Percentiles rank a stretch among this genome's conserved stretches.
Conservation (phyloP, 2,329 filamentous ascomycete species). For the Aureobasidium sp. region DNA sequence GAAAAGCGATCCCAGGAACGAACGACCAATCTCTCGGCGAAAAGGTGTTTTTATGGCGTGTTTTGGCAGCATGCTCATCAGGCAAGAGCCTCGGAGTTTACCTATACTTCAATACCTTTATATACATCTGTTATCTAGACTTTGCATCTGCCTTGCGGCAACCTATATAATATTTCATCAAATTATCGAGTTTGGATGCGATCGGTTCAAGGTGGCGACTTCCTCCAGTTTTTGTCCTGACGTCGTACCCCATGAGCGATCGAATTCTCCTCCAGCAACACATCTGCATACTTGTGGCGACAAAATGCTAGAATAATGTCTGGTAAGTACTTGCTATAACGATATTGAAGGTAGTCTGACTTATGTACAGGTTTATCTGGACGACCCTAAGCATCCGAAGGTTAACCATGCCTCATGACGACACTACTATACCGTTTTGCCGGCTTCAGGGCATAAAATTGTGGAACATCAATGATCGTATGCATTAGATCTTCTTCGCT, state of each 20-base stretch:
- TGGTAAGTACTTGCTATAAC: background rate
- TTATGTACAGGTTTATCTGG: background rate
- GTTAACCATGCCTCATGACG: background rate
- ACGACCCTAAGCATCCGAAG: background rate
- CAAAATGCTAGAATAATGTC: background rate
- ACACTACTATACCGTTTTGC: background rate
- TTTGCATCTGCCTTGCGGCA: conserved; percentile 2
- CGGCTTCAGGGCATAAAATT: background rate
- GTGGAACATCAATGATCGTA: background rate
- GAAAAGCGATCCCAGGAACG: conserved; percentile 1
- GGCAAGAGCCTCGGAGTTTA: background rate
- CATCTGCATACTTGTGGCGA: background rate
- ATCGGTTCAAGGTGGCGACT: background rate
- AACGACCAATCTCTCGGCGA: background rate
- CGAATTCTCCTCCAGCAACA: background rate
- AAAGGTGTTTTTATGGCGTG: background rate
- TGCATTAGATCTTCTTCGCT: background rate
- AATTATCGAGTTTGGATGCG: background rate
- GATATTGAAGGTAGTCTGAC: background rate
- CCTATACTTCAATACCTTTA: background rate
- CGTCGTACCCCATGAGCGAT: background rate
- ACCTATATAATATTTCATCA: background rate
- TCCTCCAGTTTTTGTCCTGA: background rate
- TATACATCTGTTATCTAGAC: background rate
- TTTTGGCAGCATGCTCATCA: background rate